A percentile compares a stretch with the other conserved stretches of the same genome.
phyloP scores from a whole-genome alignment of 768 basidiomycete species.

The Podaxis sp. region DNA sequence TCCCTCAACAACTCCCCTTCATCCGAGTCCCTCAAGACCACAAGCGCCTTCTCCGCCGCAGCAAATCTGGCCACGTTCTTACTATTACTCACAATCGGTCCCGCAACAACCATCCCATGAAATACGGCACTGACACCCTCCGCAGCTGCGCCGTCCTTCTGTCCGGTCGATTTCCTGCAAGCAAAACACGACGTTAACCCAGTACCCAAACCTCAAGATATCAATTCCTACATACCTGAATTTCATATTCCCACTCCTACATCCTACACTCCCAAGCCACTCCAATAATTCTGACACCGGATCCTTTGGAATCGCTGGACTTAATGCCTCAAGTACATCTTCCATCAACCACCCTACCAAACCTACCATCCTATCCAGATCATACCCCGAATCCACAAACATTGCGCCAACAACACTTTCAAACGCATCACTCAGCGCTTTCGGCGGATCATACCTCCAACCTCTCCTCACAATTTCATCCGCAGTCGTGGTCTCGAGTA shows the following conservation, averaged over 20 bases:
- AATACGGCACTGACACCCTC: constrained; percentile 58
- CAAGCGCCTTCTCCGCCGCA: constrained; percentile 61
- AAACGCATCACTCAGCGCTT: constrained; percentile 80
- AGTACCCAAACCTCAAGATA: neutral
- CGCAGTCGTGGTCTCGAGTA: constrained; percentile 54
- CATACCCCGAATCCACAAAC: constrained; percentile 75
- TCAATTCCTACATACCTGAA: constrained; percentile 12
- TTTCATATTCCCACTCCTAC: constrained; percentile 37
- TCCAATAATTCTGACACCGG: constrained; percentile 72
- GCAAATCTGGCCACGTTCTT: constrained; percentile 64
- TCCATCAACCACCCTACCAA: constrained; percentile 65
- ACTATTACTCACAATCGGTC: constrained; percentile 61
- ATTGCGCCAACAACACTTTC: constrained; percentile 86
- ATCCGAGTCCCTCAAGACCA: constrained; percentile 46
- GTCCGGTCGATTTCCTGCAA: constrained; percentile 21
- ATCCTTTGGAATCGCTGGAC: constrained; percentile 61
- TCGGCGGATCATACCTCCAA: constrained; percentile 87
- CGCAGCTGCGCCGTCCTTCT: constrained; percentile 17
- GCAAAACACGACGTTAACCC: constrained; percentile 12
- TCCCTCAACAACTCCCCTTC: constrained; percentile 43
- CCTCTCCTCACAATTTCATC: constrained; percentile 65
- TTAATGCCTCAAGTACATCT: constrained; percentile 61
- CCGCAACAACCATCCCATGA: constrained; percentile 55
- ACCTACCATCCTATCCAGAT: constrained; percentile 65
- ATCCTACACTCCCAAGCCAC: constrained; percentile 63